Evolutionary conservation across 345 rosid species (phyloP), one percentile per base, ranked within the genome.

Genomic region (Pseudoturritis turrita): DNA sequence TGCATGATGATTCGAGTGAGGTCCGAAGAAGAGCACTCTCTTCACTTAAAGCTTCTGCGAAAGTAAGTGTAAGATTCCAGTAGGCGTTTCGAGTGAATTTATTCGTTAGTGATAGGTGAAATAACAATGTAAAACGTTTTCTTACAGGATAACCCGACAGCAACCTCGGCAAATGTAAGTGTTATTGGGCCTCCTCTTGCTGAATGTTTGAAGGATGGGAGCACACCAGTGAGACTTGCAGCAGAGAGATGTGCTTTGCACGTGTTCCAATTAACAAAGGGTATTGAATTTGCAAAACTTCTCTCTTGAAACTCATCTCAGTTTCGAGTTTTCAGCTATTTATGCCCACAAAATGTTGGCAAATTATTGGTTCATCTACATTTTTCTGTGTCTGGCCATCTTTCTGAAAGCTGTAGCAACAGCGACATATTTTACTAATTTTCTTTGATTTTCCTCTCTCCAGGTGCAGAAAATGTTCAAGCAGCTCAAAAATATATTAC

Each of bases 1-100:
- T 94, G 79, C 86, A 68, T 37, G 98, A 94, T 79, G 98, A 94
- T 71, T 94, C 98, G 9, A 94, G 98, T 65, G 97, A 94, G 83
- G 97, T 91, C 62, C 83, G 97, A 68, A 88, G 96, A 79, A 86
- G 89, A 78, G 91, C 86, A 19, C 83, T 91, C 63, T 89, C 95
- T 55, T 83, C 92, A 52, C 71, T 91, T 36, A 94, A 94, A 84
- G 80, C 90, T 31, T 84, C 83, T 57, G 91, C 97, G 70, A 94
- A 89, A 72, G 98, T 91, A 77, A 26, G 81, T 79, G 35, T 31
- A 22, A 31, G 13, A 64, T 29, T 25, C 35, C 22, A 6, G 28
- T 62, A 19, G 49, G 39, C n/a, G 19, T 17, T 25, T 53, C 17
- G 22, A 23, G 37, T 52, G 39, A 55, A 62, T 62, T 45, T 14